A percentile compares a stretch with the other conserved stretches of the same genome.
Evolutionary conservation across 2,329 filamentous ascomycete species (phyloP).

Genomic region (Xylaria sp.): DNA sequence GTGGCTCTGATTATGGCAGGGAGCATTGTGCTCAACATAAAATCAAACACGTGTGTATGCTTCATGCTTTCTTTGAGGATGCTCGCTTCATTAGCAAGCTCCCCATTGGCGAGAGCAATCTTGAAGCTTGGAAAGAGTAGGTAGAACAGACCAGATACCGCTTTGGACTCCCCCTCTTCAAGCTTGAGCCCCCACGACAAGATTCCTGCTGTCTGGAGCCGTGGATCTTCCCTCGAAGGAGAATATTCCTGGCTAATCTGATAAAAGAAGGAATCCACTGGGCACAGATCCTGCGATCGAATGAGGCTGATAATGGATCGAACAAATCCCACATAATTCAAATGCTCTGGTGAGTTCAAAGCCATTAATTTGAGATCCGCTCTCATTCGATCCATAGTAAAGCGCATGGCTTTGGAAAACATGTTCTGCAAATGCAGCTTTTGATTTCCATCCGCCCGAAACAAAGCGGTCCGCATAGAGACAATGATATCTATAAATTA

Average conservation of each 20-base stretch:
- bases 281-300: conserved; percentile 66
- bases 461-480: conserved; percentile 62
- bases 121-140: conserved; percentile 69
- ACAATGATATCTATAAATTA: conserved; percentile 53
- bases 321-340: conserved; percentile 62
- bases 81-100: conserved; percentile 58
- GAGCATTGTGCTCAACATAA: conserved; percentile 64
- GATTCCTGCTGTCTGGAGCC: conserved; percentile 66
- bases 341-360: conserved; percentile 55
- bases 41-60: conserved; percentile 58
- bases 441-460: conserved; percentile 52
- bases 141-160: conserved; percentile 64
- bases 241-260: conserved; percentile 67
- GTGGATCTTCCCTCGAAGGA: conserved; percentile 65
- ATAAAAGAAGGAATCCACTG: conserved; percentile 66
- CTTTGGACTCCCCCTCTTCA: conserved; percentile 62
- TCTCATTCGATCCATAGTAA: conserved; percentile 66
- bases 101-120: conserved; percentile 61
- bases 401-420: conserved; percentile 57
- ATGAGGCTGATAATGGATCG: conserved; percentile 65
- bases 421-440: conserved; percentile 55
- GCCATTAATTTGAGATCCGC: conserved; percentile 58
- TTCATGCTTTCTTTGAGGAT: conserved; percentile 63
- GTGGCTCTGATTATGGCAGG: conserved; percentile 62
- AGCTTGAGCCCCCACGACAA: conserved; percentile 66